Evolutionary conservation across 2,329 filamentous ascomycete genomes (phyloP).

Genomic region (Scedosporium dehoogii): DNA sequence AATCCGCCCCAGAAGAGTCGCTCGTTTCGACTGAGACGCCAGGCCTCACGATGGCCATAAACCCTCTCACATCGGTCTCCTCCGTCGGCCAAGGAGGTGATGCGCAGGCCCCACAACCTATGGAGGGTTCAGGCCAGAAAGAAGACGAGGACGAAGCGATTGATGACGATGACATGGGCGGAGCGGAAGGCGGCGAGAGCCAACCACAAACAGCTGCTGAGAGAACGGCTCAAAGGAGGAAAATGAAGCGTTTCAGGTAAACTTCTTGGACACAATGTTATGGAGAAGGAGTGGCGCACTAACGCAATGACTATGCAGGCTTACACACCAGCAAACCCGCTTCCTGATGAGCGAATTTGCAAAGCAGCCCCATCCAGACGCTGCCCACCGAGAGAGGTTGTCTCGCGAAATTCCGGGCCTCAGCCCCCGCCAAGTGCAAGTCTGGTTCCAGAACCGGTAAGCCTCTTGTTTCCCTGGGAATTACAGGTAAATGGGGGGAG

Average conservation of each 20-base stretch:
- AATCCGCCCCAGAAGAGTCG: slow-evolving; percentile 27
- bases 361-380: slow-evolving; percentile 88
- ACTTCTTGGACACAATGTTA: slow-evolving; percentile 6
- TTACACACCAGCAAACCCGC: slow-evolving; percentile 94
- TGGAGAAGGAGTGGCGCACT: not conserved
- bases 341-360: slow-evolving; percentile 97
- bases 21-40: slow-evolving; percentile 28
- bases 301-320: slow-evolving; percentile 34
- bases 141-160: slow-evolving; percentile 41
- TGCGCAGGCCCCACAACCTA: not conserved
- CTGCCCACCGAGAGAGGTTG: slow-evolving; percentile 76
- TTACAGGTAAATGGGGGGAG: not conserved
- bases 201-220: slow-evolving; percentile 45
- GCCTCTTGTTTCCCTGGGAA: slow-evolving; percentile 14
- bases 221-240: slow-evolving; percentile 45
- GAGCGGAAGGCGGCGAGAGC: slow-evolving; percentile 16
- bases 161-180: slow-evolving; percentile 46
- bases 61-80: slow-evolving; percentile 13
- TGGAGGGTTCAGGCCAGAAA: slow-evolving; percentile 16
- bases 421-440: slow-evolving; percentile 86
- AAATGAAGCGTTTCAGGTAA: slow-evolving; percentile 75
- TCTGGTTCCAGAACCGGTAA: slow-evolving; percentile 98
- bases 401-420: slow-evolving; percentile 85
- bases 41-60: slow-evolving; percentile 27
- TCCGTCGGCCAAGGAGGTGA: not conserved